Evolutionary conservation across 1,284 basidiomycete species (phyloP).

Genomic region (Rhodotorula glutinis): DNA sequence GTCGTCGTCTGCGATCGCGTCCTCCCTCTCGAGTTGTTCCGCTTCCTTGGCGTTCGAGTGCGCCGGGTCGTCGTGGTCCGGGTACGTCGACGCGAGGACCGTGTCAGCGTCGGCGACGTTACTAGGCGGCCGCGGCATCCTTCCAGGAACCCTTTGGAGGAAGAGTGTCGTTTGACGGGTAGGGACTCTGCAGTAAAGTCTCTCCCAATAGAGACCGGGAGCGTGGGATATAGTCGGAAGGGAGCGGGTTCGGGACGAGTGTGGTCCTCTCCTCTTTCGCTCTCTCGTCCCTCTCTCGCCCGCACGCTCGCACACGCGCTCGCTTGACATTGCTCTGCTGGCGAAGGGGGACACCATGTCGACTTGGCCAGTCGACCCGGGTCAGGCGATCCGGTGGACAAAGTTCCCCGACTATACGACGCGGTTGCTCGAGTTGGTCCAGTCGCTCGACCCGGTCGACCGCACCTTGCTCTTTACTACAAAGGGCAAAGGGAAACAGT

Average conservation of each 20-base stretch:
- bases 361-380: constrained; percentile 10
- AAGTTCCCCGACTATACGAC: neutral
- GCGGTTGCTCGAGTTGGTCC: constrained; percentile 3
- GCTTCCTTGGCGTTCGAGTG: constrained; percentile 1
- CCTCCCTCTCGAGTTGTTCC: neutral
- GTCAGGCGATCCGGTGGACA: constrained; percentile 6
- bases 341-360: neutral
- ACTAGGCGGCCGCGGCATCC: neutral
- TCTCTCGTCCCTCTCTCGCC: too few relatives aligned
- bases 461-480: constrained; percentile 5
- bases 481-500: neutral
- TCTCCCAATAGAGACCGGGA: too few relatives aligned
- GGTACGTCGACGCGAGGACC: neutral
- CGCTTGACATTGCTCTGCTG: too few relatives aligned
- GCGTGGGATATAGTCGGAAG: too few relatives aligned
- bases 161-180: too few relatives aligned
- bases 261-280: too few relatives aligned
- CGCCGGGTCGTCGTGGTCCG: neutral
- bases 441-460: neutral
- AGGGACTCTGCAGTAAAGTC: too few relatives aligned
- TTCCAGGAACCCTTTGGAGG: too few relatives aligned
- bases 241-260: too few relatives aligned
- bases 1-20: constrained; percentile 30
- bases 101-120: neutral
- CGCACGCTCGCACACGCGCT: too few relatives aligned